Percentiles rank a stretch among this genome's conserved stretches.
Conservation (phyloP, 345 rosid species). For the Rhodomyrtus tomentosa region DNA sequence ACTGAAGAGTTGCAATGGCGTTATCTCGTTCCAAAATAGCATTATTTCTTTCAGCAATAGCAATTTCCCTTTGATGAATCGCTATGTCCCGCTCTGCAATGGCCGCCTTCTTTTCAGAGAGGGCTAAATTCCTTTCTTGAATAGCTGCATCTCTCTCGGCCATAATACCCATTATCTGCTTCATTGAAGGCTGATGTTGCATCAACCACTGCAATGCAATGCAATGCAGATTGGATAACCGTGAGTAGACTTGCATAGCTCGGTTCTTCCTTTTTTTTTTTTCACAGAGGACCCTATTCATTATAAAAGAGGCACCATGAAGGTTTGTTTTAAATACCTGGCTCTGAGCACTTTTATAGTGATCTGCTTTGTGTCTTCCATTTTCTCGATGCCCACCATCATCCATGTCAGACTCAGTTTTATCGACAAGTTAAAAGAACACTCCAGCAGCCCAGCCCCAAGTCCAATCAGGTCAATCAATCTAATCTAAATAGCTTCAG, state of each 20-base stretch:
- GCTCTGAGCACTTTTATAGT: constrained; percentile 64
- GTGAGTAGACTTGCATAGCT: background rate
- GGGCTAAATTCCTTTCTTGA: constrained; percentile 79
- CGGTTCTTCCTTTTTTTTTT: too few species aligned
- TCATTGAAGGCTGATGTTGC: constrained; percentile 98
- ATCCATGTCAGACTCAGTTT: constrained; percentile 44
- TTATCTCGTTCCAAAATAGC: constrained; percentile 81
- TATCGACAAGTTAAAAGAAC: background rate
- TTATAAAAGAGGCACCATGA: background rate
- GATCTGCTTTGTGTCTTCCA: constrained; percentile 77
- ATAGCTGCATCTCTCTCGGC: constrained; percentile 96
- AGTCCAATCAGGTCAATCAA: background rate
- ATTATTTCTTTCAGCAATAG: constrained; percentile 84
- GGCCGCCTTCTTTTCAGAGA: constrained; percentile 89
- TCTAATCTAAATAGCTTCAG: background rate
- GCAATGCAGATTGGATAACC: constrained; percentile 11
- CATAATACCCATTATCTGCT: constrained; percentile 95
- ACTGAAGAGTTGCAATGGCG: constrained; percentile 76
- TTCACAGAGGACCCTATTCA: background rate
- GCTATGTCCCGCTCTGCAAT: constrained; percentile 92
- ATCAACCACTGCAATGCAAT: constrained; percentile 70
- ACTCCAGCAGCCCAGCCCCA: background rate
- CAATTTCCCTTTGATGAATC: constrained; percentile 85
- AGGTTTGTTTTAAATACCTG: constrained; percentile 32
- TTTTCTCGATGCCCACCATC: constrained; percentile 91